Conservation (phyloP, 305 asterid genomes). For the Caryopteris hybrid region DNA sequence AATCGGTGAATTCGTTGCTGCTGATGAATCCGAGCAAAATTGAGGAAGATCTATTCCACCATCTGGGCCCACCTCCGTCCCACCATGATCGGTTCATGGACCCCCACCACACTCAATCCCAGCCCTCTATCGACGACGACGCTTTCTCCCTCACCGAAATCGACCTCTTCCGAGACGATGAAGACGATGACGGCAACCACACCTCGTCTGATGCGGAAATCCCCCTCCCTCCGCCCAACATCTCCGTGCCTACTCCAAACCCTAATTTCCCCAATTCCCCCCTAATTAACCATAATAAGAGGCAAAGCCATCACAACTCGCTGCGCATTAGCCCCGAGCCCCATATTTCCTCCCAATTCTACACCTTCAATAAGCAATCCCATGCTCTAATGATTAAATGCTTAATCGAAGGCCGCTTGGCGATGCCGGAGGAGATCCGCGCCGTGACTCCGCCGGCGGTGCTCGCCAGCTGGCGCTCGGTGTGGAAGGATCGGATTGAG, state of each 20-base stretch:
- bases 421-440: constrained; percentile 86
- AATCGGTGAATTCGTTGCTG: neutral
- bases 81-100: constrained; percentile 32
- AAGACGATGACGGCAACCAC: constrained; percentile 67
- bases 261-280: constrained; percentile 33
- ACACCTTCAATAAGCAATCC: constrained; percentile 81
- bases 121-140: constrained; percentile 57
- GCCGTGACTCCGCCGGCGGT: constrained; percentile 65
- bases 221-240: no score
- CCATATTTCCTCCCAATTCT: constrained; percentile 85
- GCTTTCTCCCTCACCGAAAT: constrained; percentile 59
- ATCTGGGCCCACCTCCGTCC: constrained; percentile 34
- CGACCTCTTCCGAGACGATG: constrained; percentile 81
- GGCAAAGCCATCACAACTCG: constrained; percentile 18
- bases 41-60: constrained; percentile 66
- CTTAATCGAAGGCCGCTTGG: constrained; percentile 59
- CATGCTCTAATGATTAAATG: constrained; percentile 72
- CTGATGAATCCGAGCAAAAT: constrained; percentile 68
- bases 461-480: constrained; percentile 90
- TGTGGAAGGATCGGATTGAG: constrained; percentile 97
- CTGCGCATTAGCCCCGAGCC: constrained; percentile 60
- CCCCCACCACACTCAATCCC: constrained; percentile 35
- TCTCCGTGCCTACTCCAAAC: constrained; percentile 28
- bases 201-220: constrained; percentile 28
- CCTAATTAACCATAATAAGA: constrained; percentile 5